Evolutionary conservation across 805 yeast species (phyloP).

Genomic region (Lipomyces oligophaga): DNA sequence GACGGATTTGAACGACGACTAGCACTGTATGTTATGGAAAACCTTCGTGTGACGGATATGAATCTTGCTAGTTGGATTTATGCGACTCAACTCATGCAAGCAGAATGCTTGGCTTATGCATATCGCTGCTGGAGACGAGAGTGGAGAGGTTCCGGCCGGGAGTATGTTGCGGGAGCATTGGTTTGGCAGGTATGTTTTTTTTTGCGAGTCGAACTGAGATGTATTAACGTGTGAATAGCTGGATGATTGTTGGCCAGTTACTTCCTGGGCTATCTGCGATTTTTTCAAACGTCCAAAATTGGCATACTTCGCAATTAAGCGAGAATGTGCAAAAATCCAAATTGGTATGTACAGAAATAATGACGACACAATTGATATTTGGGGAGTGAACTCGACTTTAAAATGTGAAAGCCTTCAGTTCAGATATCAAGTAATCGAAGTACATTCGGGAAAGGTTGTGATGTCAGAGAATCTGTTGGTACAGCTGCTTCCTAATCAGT

Average conservation of each 20-base stretch:
- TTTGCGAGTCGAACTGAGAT: neutral
- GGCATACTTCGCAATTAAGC: constrained; percentile 47
- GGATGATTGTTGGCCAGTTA: constrained; percentile 53
- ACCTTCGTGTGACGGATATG: constrained; percentile 40
- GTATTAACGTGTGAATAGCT: neutral
- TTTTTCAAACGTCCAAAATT: constrained; percentile 44
- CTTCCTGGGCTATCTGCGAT: constrained; percentile 51
- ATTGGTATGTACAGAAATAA: constrained; percentile 40
- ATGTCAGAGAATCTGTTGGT: constrained; percentile 1
- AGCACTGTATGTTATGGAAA: constrained; percentile 47
- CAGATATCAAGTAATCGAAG: constrained; percentile 36
- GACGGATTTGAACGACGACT: constrained; percentile 47
- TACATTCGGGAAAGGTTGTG: constrained; percentile 36
- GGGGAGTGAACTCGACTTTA: constrained; percentile 43
- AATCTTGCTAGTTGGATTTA: constrained; percentile 46
- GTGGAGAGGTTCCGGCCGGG: constrained; percentile 42
- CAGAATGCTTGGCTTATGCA: constrained; percentile 49
- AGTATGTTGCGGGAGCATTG: constrained; percentile 46
- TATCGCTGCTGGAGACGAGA: constrained; percentile 47
- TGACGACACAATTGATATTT: constrained; percentile 38
- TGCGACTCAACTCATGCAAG: constrained; percentile 52
- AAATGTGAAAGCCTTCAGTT: constrained; percentile 32
- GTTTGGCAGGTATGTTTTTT: constrained; percentile 46
- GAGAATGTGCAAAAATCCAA: constrained; percentile 40
- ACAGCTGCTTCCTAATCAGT: constrained; percentile 33